Base-by-base conservation (phyloP, 345 rosid genomes). In the Hevea brasiliensis region DNA sequence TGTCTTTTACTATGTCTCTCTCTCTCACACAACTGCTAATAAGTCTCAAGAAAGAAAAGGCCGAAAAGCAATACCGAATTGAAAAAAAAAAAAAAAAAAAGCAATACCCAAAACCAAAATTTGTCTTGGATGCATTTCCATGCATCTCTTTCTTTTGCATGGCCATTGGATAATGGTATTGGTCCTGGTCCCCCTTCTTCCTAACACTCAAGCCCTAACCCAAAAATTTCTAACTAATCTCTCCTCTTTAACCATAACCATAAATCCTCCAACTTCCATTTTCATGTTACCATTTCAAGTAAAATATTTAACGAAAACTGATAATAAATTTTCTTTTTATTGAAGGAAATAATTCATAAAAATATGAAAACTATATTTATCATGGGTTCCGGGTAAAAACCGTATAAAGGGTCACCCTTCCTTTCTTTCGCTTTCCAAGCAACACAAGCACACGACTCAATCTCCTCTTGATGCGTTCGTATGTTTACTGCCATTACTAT, bases 381-480 rank as follows among this genome's bases (percentile, higher is more conserved):
- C 37, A 61, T 14, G 65, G 55, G 56, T 44, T 24, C 55, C 14
- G 27, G 13, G 1, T 3, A 61, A 68, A 37, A 45, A 51, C 56
- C 32, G 72, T 72, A 61, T 69, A 72, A 74, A 67, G 51, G 6
- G 12, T 50, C 58, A 48, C 2, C 8, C 58, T 66, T 40, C 57
- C 53, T 62, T 68, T 76, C 88, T 80, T 78, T 86, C 88, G 79
- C 86, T 86, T 85, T 87, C 89, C 6, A 41, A 60, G 14, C 18
- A 44, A 48, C 44, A 75, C 48, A 64, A 59, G 67, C 74, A 48
- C 62, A 77, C 60, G 76, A 29, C 80, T 76, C 54, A 69, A 68
- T 26, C 65, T 55, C 37, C 66, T 71, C 53, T 66, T 44, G 41
- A 60, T 65, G 84, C 74, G 72, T 64, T 77, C 68, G 68, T 74